phyloP scores from a whole-genome alignment of 2,329 filamentous ascomycete genomes.

The Aspergillus flavus region DNA sequence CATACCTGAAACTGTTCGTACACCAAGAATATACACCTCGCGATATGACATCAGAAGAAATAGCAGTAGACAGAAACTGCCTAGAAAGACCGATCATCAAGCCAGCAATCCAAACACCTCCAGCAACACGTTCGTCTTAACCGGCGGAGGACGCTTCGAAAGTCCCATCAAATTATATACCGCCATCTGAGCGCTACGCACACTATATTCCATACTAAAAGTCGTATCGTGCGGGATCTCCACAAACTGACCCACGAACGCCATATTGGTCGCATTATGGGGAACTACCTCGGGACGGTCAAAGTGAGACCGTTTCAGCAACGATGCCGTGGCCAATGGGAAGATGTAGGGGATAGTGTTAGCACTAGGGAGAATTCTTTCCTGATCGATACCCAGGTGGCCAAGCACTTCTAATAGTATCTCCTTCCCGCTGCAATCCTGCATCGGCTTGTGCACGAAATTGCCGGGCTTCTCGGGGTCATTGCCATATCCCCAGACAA shows the following conservation, averaged over 20 bases:
- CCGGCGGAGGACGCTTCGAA: neutral
- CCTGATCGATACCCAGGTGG: constrained; percentile 37
- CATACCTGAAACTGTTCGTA: neutral
- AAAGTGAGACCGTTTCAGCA: neutral
- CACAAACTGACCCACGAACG: neutral
- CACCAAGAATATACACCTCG: neutral
- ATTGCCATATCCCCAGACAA: constrained; percentile 46
- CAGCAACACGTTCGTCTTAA: neutral
- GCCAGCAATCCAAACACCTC: neutral
- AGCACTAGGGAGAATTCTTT: constrained; percentile 28
- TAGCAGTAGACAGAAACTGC: neutral
- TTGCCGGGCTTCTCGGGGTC: constrained; percentile 37
- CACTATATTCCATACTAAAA: constrained; percentile 2
- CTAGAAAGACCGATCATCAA: neutral
- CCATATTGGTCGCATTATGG: neutral
- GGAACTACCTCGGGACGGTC: neutral
- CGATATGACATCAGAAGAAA: neutral
- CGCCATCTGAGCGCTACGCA: neutral
- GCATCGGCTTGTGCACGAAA: constrained; percentile 44
- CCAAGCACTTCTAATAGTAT: constrained; percentile 41
- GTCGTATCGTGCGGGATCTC: constrained; percentile 3
- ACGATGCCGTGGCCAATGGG: neutral
- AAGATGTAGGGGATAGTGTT: constrained; percentile 32
- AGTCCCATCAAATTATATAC: neutral
- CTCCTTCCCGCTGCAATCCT: constrained; percentile 42